These are phyloP conservation scores for Xylariomycetidae sp. DNA, from an alignment of 2,329 filamentous ascomycete species.

Conservation along the genomic window DNA sequence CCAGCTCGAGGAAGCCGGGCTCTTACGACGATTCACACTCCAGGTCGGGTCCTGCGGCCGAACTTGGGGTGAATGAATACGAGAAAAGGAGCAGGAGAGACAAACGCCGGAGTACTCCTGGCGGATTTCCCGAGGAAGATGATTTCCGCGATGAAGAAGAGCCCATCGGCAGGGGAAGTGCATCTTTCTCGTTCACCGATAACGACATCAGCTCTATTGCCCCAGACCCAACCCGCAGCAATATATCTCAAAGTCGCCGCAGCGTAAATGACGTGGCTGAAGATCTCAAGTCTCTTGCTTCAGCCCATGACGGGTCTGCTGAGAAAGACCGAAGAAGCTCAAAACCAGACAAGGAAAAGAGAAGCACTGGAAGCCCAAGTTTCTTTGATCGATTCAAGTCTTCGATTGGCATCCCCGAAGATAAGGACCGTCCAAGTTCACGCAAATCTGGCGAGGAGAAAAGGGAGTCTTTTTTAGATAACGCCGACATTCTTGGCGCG, in stretches of 20 bases:
- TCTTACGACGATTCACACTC: constrained; percentile 14
- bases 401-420: constrained; percentile 30
- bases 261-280: constrained; percentile 38
- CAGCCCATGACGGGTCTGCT: constrained; percentile 31
- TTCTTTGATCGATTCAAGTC: constrained; percentile 45
- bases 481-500: constrained; percentile 63
- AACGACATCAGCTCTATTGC: constrained; percentile 44
- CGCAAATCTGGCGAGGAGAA: constrained; percentile 31
- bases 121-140: constrained; percentile 26
- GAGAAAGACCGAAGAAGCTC: constrained; percentile 19
- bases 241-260: constrained; percentile 30
- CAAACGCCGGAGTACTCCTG: constrained; percentile 31
- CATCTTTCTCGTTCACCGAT: constrained; percentile 33
- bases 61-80: constrained; percentile 13
- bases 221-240: constrained; percentile 35
- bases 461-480: constrained; percentile 64
- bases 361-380: constrained; percentile 35
- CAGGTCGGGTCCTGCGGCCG: constrained; percentile 9
- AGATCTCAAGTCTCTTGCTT: constrained; percentile 39
- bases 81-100: constrained; percentile 32
- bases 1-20: constrained; percentile 28
- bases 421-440: constrained; percentile 22
- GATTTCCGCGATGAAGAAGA: constrained; percentile 31
- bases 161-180: constrained; percentile 32
- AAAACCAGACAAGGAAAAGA: constrained; percentile 28